Percentiles rank a stretch among this genome's conserved stretches.
phyloP scores from a whole-genome alignment of 768 basidiomycete genomes.

The Melanogaster broomeanus region DNA sequence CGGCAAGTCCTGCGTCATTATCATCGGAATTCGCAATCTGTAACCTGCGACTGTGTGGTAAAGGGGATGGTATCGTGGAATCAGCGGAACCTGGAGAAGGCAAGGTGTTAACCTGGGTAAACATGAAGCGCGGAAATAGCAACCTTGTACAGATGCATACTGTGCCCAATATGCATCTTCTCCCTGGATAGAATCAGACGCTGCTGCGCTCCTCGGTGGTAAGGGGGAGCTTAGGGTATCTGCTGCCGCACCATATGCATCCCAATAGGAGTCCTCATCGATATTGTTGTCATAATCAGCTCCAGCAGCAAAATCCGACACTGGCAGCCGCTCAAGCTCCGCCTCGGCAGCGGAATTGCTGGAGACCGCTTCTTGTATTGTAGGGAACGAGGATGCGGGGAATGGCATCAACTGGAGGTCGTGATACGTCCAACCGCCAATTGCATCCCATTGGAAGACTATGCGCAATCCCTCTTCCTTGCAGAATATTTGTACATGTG shows the following conservation, averaged over 20 bases:
- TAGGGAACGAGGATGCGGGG: conserved; percentile 42
- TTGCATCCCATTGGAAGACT: conserved; percentile 67
- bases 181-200: conserved; percentile 10
- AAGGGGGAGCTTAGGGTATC: conserved; percentile 23
- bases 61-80: conserved; percentile 63
- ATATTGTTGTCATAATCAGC: conserved; percentile 28
- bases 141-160: conserved; percentile 71
- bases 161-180: conserved; percentile 80
- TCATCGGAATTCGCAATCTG: conserved; percentile 9
- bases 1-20: neutral
- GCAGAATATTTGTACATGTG: conserved; percentile 54
- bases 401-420: conserved; percentile 72
- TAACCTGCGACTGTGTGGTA: conserved; percentile 31
- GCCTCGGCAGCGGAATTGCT: conserved; percentile 22
- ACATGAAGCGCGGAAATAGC: conserved; percentile 7
- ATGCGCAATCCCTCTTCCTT: conserved; percentile 48
- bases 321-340: neutral
- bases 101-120: conserved; percentile 4
- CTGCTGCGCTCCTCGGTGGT: conserved; percentile 17
- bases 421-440: conserved; percentile 66
- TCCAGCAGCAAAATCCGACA: conserved; percentile 3
- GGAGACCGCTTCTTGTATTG: conserved; percentile 26
- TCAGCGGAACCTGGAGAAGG: conserved; percentile 61
- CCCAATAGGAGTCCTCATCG: conserved; percentile 65
- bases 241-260: conserved; percentile 52